These are phyloP conservation scores for Aspergillus ostianus DNA, from an alignment of 495 filamentous ascomycete species.

Conservation along the genomic window DNA sequence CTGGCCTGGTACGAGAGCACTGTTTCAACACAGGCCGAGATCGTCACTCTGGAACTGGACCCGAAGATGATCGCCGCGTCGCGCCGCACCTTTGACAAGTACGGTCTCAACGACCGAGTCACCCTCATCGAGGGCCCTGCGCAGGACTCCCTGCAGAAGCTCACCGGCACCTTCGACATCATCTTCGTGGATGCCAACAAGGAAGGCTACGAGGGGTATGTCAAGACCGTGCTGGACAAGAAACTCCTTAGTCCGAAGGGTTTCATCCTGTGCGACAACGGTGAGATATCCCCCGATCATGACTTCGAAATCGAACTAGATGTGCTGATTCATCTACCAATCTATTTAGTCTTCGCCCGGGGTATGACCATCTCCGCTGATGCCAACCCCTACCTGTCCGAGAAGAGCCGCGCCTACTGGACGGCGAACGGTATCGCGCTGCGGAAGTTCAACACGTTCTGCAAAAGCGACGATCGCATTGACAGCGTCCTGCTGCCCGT, in stretches of 20 bases:
- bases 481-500: not conserved
- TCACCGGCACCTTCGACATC: constrained; percentile 3
- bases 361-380: constrained; percentile 4
- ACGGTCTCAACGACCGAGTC: constrained; percentile 3
- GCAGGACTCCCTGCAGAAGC: constrained; percentile 2
- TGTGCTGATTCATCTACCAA: not conserved
- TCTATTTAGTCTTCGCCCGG: constrained; percentile 2
- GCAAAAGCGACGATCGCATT: not conserved
- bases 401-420: constrained; percentile 1
- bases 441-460: constrained; percentile 4
- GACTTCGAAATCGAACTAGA: no score
- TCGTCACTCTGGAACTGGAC: constrained; percentile 4
- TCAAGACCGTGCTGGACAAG: constrained; percentile 3
- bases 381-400: not conserved
- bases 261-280: constrained; percentile 3
- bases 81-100: constrained; percentile 2
- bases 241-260: not conserved
- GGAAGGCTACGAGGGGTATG: constrained; percentile 4
- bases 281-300: not conserved
- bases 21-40: constrained; percentile 1
- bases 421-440: not conserved
- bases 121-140: constrained; percentile 4
- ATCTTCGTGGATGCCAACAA: constrained; percentile 5
- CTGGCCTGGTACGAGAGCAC: constrained; percentile 5
- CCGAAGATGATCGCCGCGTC: not conserved